Conservation (phyloP, 495 filamentous ascomycete genomes). For the Sordaria brevicollis region DNA sequence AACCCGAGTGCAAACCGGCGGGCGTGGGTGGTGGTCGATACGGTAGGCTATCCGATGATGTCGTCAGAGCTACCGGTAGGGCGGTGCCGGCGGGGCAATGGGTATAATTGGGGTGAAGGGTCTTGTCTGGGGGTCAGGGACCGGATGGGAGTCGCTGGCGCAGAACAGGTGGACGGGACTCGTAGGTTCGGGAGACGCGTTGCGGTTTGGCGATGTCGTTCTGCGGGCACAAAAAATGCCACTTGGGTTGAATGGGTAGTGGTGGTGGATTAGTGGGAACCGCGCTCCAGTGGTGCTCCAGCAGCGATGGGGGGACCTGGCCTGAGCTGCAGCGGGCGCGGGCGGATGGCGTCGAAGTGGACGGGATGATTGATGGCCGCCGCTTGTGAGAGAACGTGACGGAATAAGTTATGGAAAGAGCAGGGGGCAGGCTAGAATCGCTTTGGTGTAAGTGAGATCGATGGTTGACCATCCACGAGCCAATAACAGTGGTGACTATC, state of each 20-base stretch:
- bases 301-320: neutral
- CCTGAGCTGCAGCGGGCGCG: neutral
- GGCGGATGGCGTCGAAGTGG: neutral
- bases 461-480: neutral
- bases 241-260: constrained; percentile 3
- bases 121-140: neutral
- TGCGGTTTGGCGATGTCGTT: constrained; percentile 4
- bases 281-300: neutral
- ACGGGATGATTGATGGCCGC: neutral
- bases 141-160: neutral
- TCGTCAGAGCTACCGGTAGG: neutral
- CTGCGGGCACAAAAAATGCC: constrained; percentile 14
- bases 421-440: neutral
- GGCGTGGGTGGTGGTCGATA: neutral
- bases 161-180: constrained; percentile 4
- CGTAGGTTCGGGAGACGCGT: constrained; percentile 15
- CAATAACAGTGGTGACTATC: neutral
- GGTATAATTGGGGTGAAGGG: constrained; percentile 6
- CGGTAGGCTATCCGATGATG: neutral
- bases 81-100: constrained; percentile 10
- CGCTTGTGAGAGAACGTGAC: neutral
- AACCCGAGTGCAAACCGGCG: constrained; percentile 3
- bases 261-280: neutral
- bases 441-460: neutral
- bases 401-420: neutral